phyloP scores from a whole-genome alignment of 306 rosid species.

The Senna tora region DNA sequence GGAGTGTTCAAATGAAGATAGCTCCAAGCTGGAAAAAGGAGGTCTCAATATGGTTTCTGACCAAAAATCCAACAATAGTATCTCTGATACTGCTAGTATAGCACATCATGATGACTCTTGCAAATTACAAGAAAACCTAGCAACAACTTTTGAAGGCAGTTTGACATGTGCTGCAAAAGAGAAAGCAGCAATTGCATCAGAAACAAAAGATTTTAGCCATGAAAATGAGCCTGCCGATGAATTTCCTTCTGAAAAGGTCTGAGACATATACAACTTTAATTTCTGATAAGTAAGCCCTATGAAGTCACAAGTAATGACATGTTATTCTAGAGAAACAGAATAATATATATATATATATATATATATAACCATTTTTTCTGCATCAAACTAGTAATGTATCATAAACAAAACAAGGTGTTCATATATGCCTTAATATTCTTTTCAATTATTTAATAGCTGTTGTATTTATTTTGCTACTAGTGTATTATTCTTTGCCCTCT shows the following conservation, averaged over 20 bases:
- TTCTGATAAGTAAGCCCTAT: neutral
- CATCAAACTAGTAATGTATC: neutral
- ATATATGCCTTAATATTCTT: neutral
- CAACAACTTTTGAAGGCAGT: neutral
- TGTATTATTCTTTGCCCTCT: neutral
- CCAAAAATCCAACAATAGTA: slow-evolving; percentile 8
- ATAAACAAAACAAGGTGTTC: neutral
- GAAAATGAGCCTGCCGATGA: slow-evolving; percentile 7
- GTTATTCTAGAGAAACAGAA: slow-evolving; percentile 4
- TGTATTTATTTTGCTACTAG: neutral
- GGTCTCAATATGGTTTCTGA: slow-evolving; percentile 5
- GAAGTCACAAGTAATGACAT: neutral
- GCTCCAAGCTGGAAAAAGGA: neutral
- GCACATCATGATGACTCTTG: neutral
- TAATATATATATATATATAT: neutral
- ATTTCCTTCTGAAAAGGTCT: slow-evolving; percentile 19
- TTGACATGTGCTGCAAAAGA: slow-evolving; percentile 7
- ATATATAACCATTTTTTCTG: neutral
- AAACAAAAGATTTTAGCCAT: slow-evolving; percentile 10
- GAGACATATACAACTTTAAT: neutral
- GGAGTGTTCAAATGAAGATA: slow-evolving; percentile 22
- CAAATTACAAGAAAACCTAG: slow-evolving; percentile 6
- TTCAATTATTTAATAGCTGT: neutral
- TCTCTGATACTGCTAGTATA: neutral
- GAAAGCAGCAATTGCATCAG: neutral